Evolutionary conservation across 73 alveolate species (phyloP).

Genomic region (Blepharisma japonicum): DNA sequence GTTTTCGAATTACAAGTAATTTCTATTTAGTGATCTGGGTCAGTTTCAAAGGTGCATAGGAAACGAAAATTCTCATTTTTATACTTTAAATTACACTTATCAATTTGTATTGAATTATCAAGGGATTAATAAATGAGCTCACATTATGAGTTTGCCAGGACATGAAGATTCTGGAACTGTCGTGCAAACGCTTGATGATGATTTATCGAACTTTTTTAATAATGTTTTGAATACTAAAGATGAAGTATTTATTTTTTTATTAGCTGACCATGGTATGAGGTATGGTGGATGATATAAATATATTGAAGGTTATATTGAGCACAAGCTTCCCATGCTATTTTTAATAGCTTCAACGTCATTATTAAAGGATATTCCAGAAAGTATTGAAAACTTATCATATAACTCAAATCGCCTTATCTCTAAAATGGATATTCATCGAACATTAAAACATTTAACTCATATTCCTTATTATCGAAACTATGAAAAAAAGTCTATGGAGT

Average conservation of each 20-base stretch:
- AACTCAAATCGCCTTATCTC: constrained; percentile 16
- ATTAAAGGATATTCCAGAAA: neutral
- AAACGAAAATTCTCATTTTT: constrained; percentile 20
- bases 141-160: constrained; percentile 9
- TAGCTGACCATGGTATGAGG: constrained; percentile 31
- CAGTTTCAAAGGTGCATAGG: constrained; percentile 20
- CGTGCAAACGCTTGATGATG: constrained; percentile 8
- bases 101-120: constrained; percentile 14
- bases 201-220: neutral
- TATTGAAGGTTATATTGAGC: constrained; percentile 6
- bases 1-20: neutral
- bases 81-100: neutral
- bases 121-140: constrained; percentile 30
- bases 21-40: neutral
- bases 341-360: neutral
- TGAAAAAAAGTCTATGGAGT: neutral
- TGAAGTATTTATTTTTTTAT: neutral
- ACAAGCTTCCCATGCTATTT: constrained; percentile 29
- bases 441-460: constrained; percentile 9
- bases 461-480: constrained; percentile 22
- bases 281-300: constrained; percentile 12
- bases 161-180: constrained; percentile 33
- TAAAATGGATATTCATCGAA: neutral
- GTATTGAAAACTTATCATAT: neutral
- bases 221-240: constrained; percentile 11